A percentile compares a stretch with the other conserved stretches of the same genome.
These are phyloP conservation scores for Malus asiatica DNA, from an alignment of 306 rosid genomes.

Conservation along the genomic window DNA sequence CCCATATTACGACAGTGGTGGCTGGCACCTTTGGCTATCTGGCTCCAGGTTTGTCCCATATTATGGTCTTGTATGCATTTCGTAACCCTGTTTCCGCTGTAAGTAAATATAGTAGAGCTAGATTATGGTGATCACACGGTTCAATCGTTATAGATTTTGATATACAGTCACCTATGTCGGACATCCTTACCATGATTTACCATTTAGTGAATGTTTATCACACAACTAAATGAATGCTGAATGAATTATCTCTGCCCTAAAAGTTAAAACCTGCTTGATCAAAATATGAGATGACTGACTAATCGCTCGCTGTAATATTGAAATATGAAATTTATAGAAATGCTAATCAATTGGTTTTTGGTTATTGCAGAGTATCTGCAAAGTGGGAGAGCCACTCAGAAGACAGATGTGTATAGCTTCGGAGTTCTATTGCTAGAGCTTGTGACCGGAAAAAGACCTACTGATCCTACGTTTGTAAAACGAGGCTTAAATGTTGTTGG, in stretches of 20 bases:
- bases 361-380: constrained; percentile 67
- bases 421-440: constrained; percentile 95
- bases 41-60: constrained; percentile 74
- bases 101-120: not conserved
- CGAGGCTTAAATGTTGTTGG: constrained; percentile 91
- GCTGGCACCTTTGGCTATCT: constrained; percentile 97
- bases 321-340: not conserved
- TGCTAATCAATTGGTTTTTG: not conserved
- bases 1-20: constrained; percentile 94
- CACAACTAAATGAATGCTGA: not conserved
- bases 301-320: not conserved
- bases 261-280: not conserved
- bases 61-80: not conserved
- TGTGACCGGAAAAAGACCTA: constrained; percentile 95
- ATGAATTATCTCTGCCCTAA: not conserved
- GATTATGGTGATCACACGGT: not conserved
- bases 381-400: constrained; percentile 92
- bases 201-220: too few relatives aligned
- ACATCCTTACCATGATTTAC: not conserved
- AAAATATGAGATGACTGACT: not conserved
- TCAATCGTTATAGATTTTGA: not conserved
- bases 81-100: not conserved
- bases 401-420: constrained; percentile 92
- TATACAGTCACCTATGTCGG: not conserved
- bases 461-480: constrained; percentile 78